These are phyloP conservation scores for Boeremia exigua DNA, from an alignment of 2,329 filamentous ascomycete species.

Conservation along the genomic window DNA sequence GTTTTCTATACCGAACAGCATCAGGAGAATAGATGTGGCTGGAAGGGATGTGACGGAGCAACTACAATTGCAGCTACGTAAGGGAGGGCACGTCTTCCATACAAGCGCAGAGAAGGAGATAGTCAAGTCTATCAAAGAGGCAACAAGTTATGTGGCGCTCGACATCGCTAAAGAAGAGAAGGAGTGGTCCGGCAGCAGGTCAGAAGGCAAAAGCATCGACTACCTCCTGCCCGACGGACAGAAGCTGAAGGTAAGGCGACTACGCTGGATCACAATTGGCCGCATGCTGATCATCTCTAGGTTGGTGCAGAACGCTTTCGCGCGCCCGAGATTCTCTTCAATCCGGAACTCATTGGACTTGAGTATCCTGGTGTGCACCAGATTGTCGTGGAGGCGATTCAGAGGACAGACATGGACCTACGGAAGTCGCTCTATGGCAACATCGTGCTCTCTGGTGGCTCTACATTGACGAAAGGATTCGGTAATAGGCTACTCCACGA, in stretches of 20 bases:
- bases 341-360: constrained; percentile 93
- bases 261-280: constrained; percentile 9
- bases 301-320: constrained; percentile 93
- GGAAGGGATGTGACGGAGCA: constrained; percentile 96
- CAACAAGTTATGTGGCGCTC: constrained; percentile 85
- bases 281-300: constrained; percentile 54
- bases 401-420: constrained; percentile 91
- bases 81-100: constrained; percentile 93
- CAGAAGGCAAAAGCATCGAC: constrained; percentile 80
- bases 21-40: constrained; percentile 93
- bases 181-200: constrained; percentile 83
- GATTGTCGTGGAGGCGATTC: constrained; percentile 96
- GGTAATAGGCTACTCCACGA: constrained; percentile 90
- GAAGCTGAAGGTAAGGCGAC: constrained; percentile 75
- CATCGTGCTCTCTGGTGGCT: constrained; percentile 95
- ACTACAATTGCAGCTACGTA: constrained; percentile 86
- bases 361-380: constrained; percentile 98
- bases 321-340: constrained; percentile 95
- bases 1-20: constrained; percentile 94
- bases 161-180: constrained; percentile 96
- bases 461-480: constrained; percentile 95
- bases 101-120: constrained; percentile 99
- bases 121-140: constrained; percentile 97
- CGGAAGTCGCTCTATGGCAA: constrained; percentile 94
- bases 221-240: constrained; percentile 92